These are phyloP conservation scores for Colletotrichum lentis DNA, from an alignment of 2,329 filamentous ascomycete genomes.

Conservation along the genomic window DNA sequence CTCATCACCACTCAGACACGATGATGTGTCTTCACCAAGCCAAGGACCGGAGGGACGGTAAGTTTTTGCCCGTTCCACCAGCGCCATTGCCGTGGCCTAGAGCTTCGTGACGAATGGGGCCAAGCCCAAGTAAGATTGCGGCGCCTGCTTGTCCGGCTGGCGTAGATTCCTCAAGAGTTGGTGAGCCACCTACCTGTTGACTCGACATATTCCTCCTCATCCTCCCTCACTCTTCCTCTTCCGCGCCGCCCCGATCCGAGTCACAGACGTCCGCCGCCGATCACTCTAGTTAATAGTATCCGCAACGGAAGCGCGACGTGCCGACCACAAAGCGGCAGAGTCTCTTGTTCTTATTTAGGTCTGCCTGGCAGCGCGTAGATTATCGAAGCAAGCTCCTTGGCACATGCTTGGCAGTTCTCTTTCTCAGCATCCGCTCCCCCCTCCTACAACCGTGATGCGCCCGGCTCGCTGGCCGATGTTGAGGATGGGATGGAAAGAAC, in stretches of 20 bases:
- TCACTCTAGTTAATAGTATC: conserved; percentile 10
- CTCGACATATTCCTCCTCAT: neutral
- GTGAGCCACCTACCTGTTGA: too few relatives aligned
- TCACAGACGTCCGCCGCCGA: conserved; percentile 8
- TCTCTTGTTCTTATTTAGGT: conserved; percentile 6
- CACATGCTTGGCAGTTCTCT: conserved; percentile 1
- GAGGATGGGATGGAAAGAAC: too few relatives aligned
- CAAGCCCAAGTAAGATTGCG: conserved; percentile 22
- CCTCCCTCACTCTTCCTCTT: too few relatives aligned
- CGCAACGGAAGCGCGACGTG: conserved; percentile 20
- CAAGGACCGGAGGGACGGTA: conserved; percentile 15
- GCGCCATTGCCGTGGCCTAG: conserved; percentile 1
- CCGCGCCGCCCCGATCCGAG: neutral
- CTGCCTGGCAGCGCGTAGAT: conserved; percentile 6
- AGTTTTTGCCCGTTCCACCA: neutral
- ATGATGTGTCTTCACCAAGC: conserved; percentile 21
- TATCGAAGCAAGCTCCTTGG: conserved; percentile 24
- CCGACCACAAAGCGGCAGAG: conserved; percentile 12
- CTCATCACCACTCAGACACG: neutral
- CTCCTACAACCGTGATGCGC: neutral
- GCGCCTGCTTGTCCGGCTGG: neutral
- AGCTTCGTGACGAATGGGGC: conserved; percentile 26
- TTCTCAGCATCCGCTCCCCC: neutral
- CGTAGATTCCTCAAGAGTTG: neutral
- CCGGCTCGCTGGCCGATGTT: neutral